phyloP scores from a whole-genome alignment of 164 flowering plant species.

The Aristolochia contorta region DNA sequence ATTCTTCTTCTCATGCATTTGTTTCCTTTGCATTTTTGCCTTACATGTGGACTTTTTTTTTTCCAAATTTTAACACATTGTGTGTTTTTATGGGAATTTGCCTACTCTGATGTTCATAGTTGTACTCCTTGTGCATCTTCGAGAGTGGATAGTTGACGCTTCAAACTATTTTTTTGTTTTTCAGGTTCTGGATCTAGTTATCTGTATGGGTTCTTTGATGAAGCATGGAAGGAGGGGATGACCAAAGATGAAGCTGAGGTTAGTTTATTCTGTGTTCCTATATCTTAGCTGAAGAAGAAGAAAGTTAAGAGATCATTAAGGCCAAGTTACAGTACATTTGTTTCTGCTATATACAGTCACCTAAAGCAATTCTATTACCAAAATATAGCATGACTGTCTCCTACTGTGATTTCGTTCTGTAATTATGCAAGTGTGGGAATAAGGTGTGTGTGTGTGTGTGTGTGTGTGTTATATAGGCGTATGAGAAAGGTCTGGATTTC shows the following conservation, averaged over 20 bases:
- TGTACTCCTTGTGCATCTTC: not conserved
- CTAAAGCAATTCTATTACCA: no score
- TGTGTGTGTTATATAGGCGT: no score
- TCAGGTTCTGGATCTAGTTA: slow-evolving; percentile 95
- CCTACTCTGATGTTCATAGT: not conserved
- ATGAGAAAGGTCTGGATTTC: no score
- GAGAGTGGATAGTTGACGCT: not conserved
- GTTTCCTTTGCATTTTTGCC: not conserved
- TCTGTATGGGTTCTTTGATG: slow-evolving; percentile 95
- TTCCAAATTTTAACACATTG: not conserved
- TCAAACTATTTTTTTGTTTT: slow-evolving; percentile 3
- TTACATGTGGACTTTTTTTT: not conserved
- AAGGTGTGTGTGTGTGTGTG: no score
- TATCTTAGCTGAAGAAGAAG: not conserved
- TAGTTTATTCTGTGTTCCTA: slow-evolving; percentile 5
- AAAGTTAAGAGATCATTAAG: no score
- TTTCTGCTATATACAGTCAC: no score
- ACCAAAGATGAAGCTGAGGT: slow-evolving; percentile 99
- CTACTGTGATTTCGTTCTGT: no score
- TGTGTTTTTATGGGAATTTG: not conserved
- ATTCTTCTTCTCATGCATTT: not conserved
- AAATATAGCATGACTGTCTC: no score
- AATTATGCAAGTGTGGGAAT: no score
- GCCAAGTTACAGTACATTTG: no score
- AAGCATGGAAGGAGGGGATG: slow-evolving; percentile 97